Conservation (phyloP, 108 stramenopile genomes). For the Discostella stelligeroides region DNA sequence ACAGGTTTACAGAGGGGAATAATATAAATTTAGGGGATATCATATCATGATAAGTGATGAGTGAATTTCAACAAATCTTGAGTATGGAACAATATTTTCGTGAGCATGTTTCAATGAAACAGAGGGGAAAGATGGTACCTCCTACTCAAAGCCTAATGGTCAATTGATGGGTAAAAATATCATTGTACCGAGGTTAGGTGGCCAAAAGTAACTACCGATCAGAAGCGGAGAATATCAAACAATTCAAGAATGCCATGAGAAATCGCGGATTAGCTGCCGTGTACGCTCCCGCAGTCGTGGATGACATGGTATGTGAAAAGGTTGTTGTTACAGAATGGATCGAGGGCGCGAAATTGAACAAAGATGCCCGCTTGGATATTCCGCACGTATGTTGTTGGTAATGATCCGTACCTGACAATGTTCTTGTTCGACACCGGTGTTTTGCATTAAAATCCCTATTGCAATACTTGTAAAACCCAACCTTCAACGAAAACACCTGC, state of each 20-base stretch:
- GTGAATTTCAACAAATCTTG: too few species aligned
- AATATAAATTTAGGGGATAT: too few species aligned
- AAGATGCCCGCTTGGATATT: slow-evolving; percentile 65
- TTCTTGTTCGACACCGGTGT: too few species aligned
- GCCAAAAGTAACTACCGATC: slow-evolving; percentile 89
- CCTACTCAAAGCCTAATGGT: too few species aligned
- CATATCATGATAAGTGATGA: too few species aligned
- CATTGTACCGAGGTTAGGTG: slow-evolving; percentile 87
- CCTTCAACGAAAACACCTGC: slow-evolving; percentile 17
- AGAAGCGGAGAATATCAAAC: slow-evolving; percentile 75
- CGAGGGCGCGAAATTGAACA: slow-evolving; percentile 82
- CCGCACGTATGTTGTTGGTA: slow-evolving; percentile 78
- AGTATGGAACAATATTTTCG: too few species aligned
- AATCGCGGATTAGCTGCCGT: slow-evolving; percentile 76
- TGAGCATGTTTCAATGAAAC: too few species aligned
- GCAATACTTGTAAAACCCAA: slow-evolving; percentile 18
- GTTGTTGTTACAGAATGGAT: slow-evolving; percentile 92
- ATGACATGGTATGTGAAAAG: slow-evolving; percentile 63
- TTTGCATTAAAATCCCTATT: background rate
- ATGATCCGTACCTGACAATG: slow-evolving; percentile 78
- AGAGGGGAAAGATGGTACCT: too few species aligned
- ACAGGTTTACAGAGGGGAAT: too few species aligned
- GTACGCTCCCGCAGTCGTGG: slow-evolving; percentile 77
- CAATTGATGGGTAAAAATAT: too few species aligned
- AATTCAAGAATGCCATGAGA: slow-evolving; percentile 75